phyloP scores from a whole-genome alignment of 768 basidiomycete species.

The Fistulinella prunicolor region DNA sequence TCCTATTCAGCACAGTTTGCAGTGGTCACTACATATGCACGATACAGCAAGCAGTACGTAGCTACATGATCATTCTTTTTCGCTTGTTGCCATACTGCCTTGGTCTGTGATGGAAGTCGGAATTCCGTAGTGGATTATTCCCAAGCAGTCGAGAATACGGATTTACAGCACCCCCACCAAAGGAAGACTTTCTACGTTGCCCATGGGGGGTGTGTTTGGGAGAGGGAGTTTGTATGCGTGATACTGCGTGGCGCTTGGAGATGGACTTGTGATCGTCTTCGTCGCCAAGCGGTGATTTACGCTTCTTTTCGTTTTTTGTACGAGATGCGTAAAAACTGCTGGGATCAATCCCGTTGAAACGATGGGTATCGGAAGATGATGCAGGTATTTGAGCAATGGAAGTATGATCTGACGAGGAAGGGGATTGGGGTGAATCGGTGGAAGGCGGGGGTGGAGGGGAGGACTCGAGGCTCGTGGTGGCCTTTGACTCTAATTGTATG shows the following conservation, averaged over 20 bases:
- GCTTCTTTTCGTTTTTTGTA: slow-evolving; percentile 34
- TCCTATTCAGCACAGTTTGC: neutral
- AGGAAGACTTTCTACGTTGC: slow-evolving; percentile 29
- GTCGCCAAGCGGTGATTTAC: slow-evolving; percentile 37
- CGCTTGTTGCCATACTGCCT: slow-evolving; percentile 34
- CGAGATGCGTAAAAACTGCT: slow-evolving; percentile 37
- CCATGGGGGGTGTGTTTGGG: slow-evolving; percentile 19
- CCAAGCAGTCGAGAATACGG: slow-evolving; percentile 36
- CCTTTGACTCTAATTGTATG: slow-evolving; percentile 17
- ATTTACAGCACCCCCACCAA: slow-evolving; percentile 30
- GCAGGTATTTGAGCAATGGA: slow-evolving; percentile 17
- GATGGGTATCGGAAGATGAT: slow-evolving; percentile 18
- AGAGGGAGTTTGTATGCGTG: slow-evolving; percentile 23
- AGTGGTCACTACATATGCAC: too few relatives aligned
- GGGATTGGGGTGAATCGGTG: slow-evolving; percentile 32
- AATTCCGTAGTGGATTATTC: slow-evolving; percentile 33
- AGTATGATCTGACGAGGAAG: slow-evolving; percentile 30
- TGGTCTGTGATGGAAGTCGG: slow-evolving; percentile 20
- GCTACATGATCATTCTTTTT: slow-evolving; percentile 38
- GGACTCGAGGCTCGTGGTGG: slow-evolving; percentile 20
- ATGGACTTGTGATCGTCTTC: slow-evolving; percentile 26
- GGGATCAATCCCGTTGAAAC: slow-evolving; percentile 31
- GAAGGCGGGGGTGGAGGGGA: slow-evolving; percentile 33
- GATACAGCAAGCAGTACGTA: slow-evolving; percentile 9
- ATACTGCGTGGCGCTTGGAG: slow-evolving; percentile 17